A percentile compares a stretch with the other conserved stretches of the same genome.
phyloP scores from a whole-genome alignment of 2,329 filamentous ascomycete genomes.

The Thermothelomyces thermophilus region DNA sequence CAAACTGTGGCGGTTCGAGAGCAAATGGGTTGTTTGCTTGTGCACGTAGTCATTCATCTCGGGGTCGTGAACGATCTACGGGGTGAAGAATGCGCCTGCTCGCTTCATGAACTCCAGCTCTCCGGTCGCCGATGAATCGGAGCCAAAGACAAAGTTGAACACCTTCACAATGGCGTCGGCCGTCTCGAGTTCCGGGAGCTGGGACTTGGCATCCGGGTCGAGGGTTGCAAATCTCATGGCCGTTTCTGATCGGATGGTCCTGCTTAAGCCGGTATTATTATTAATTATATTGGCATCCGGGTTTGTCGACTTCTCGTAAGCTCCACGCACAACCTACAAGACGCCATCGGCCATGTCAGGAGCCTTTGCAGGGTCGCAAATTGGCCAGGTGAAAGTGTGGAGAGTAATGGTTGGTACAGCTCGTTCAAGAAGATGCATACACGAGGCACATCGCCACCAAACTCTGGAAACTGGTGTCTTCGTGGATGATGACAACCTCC shows the following conservation, averaged over 20 bases:
- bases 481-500: constrained; percentile 35
- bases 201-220: constrained; percentile 35
- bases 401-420: constrained; percentile 38
- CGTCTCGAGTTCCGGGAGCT: constrained; percentile 23
- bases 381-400: constrained; percentile 32
- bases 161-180: constrained; percentile 28
- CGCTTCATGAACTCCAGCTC: constrained; percentile 41
- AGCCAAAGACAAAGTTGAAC: constrained; percentile 33
- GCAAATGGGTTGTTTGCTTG: constrained; percentile 35
- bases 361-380: constrained; percentile 35
- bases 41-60: constrained; percentile 39
- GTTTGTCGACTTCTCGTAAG: constrained; percentile 32
- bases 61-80: constrained; percentile 34
- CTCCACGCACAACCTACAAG: constrained; percentile 37
- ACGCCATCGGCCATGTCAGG: constrained; percentile 32
- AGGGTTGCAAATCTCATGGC: constrained; percentile 39
- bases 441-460: constrained; percentile 32
- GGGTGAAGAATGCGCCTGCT: constrained; percentile 34
- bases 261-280: constrained; percentile 40
- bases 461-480: constrained; percentile 29
- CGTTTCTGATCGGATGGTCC: constrained; percentile 42
- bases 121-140: constrained; percentile 27
- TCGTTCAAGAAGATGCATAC: constrained; percentile 39
- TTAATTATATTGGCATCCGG: constrained; percentile 41
- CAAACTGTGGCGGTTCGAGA: constrained; percentile 36